These are phyloP conservation scores for Exutisphaerella laricina DNA, from an alignment of 2,329 filamentous ascomycete species.

Conservation along the genomic window DNA sequence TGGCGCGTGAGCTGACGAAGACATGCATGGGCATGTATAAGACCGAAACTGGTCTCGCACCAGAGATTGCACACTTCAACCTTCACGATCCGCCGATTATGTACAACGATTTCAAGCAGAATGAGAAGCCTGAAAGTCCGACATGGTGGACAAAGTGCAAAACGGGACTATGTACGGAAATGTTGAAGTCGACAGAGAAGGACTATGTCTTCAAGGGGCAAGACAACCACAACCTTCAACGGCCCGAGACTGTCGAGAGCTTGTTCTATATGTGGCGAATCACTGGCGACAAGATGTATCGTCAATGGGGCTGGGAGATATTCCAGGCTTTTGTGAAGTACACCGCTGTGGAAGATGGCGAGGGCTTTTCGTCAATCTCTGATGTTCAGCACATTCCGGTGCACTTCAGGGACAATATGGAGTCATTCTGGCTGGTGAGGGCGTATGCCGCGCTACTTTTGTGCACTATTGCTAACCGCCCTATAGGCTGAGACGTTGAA, in stretches of 20 bases:
- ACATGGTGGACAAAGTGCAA: slow-evolving; percentile 35
- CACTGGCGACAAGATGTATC: slow-evolving; percentile 80
- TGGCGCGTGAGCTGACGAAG: slow-evolving; percentile 86
- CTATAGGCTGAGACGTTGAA: slow-evolving; percentile 86
- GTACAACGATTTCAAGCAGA: slow-evolving; percentile 48
- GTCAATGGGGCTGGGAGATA: slow-evolving; percentile 98
- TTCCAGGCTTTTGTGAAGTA: slow-evolving; percentile 87
- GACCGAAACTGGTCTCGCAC: slow-evolving; percentile 84
- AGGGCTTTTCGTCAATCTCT: slow-evolving; percentile 74
- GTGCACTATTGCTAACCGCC: background rate
- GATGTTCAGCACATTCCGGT: slow-evolving; percentile 71
- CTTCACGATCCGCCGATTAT: slow-evolving; percentile 63
- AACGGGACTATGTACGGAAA: slow-evolving; percentile 37
- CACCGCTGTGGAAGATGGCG: slow-evolving; percentile 69
- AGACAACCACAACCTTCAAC: slow-evolving; percentile 90
- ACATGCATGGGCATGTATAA: slow-evolving; percentile 99
- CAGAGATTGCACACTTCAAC: slow-evolving; percentile 90
- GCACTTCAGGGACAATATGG: slow-evolving; percentile 79
- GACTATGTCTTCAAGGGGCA: slow-evolving; percentile 75
- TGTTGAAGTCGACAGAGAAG: slow-evolving; percentile 57
- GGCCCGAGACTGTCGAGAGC: slow-evolving; percentile 93
- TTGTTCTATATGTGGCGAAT: slow-evolving; percentile 99
- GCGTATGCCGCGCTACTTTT: background rate
- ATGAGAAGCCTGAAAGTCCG: slow-evolving; percentile 44
- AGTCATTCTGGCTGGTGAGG: slow-evolving; percentile 93